phyloP scores from a whole-genome alignment of 2,329 filamentous ascomycete species.

The Penicillium sp. region DNA sequence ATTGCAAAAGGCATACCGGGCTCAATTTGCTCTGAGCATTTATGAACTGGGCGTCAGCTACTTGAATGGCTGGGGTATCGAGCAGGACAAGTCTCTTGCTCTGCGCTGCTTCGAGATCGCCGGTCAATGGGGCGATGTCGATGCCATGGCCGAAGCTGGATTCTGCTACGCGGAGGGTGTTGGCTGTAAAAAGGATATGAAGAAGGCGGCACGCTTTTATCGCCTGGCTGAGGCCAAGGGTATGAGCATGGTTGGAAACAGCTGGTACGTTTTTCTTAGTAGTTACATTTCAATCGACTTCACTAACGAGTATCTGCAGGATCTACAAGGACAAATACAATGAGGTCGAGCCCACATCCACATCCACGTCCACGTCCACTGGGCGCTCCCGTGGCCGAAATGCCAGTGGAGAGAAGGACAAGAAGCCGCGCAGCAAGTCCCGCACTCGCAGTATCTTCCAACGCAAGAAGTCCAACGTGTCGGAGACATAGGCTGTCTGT shows the following conservation, averaged over 20 bases:
- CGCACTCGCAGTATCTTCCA: conserved; percentile 73
- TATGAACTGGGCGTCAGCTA: conserved; percentile 96
- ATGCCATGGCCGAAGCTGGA: conserved; percentile 89
- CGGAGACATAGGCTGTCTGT: conserved; percentile 28
- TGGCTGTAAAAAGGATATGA: conserved; percentile 93
- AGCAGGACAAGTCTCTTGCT: conserved; percentile 84
- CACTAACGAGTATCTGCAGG: conserved; percentile 52
- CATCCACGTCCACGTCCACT: conserved; percentile 10
- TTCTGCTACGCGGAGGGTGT: conserved; percentile 95
- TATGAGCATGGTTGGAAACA: conserved; percentile 97
- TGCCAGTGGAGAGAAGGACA: conserved; percentile 58
- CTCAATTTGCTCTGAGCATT: conserved; percentile 91
- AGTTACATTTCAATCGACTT: background rate
- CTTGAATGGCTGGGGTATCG: conserved; percentile 97
- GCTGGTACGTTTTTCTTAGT: conserved; percentile 67
- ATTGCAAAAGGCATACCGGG: conserved; percentile 75
- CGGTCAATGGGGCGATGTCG: conserved; percentile 89
- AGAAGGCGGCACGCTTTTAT: conserved; percentile 89
- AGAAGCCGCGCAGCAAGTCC: conserved; percentile 73
- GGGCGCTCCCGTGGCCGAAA: conserved; percentile 35
- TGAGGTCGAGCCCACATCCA: conserved; percentile 53
- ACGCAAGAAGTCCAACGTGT: conserved; percentile 50
- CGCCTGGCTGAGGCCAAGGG: conserved; percentile 87
- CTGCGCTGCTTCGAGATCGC: conserved; percentile 95
- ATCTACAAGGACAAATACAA: conserved; percentile 96